Base-by-base conservation (phyloP, 78 protist genomes). In the Emiliania huxleyi region DNA sequence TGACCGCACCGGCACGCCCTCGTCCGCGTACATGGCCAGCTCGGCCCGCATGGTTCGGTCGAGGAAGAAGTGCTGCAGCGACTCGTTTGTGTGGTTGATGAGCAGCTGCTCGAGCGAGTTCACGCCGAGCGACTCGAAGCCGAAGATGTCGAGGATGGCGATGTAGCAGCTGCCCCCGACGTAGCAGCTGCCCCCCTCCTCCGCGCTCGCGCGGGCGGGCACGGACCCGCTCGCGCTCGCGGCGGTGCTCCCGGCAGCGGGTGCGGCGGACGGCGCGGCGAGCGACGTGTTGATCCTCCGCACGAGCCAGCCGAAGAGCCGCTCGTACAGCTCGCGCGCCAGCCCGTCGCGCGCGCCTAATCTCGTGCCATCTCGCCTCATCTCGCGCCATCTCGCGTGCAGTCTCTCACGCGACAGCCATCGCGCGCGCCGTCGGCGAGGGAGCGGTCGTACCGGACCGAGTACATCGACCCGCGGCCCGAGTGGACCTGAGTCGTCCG, bases 321-420 rank as follows among this genome's bases (percentile, higher is more conserved):
- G 95, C 46, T 93, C 23, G 94, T 98, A 98, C 21, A 98, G 55
- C 35, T 98, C 96, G 90, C 98, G 98, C 87, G 97, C 97, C 8
- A 98, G 95, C 22, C 98, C 98, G 75, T 98, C 99, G 6, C 99
- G 95, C 3, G 94, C 89, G n/a, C n/a, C n/a, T n/a, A n/a, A n/a
- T n/a, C n/a, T n/a, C n/a, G n/a, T n/a, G n/a, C n/a, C n/a, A n/a
- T n/a, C n/a, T n/a, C n/a, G n/a, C n/a, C n/a, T n/a, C n/a, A n/a
- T n/a, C n/a, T n/a, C n/a, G n/a, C n/a, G n/a, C n/a, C n/a, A n/a
- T n/a, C n/a, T n/a, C n/a, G n/a, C n/a, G n/a, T n/a, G n/a, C n/a
- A n/a, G n/a, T n/a, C n/a, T n/a, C n/a, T n/a, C n/a, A n/a, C n/a
- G n/a, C n/a, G n/a, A n/a, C n/a, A n/a, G 23, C 55, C 55, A 11